phyloP scores from a whole-genome alignment of 1,284 basidiomycete genomes.

The Leucoagaricus sp. region DNA sequence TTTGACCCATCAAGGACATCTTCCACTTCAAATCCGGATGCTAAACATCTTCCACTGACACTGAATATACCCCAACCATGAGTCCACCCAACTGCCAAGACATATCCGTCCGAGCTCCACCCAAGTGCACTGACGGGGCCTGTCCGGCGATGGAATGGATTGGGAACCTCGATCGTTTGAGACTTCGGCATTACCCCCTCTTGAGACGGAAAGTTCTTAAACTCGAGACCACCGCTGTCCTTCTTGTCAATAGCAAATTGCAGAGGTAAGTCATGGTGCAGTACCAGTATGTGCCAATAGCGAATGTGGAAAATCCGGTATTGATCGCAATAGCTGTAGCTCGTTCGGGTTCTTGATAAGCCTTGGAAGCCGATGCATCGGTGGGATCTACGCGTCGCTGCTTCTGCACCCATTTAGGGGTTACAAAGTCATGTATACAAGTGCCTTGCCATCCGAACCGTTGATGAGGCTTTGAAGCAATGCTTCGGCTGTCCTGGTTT shows the following conservation, averaged over 20 bases:
- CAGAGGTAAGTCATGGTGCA: conserved; percentile 11
- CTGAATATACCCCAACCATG: conserved; percentile 92
- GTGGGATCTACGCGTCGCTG: conserved; percentile 54
- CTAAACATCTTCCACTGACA: conserved; percentile 85
- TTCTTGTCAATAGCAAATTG: neutral
- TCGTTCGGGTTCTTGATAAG: conserved; percentile 65
- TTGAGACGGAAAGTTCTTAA: conserved; percentile 65
- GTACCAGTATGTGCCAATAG: conserved; percentile 79
- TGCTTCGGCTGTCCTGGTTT: conserved; percentile 16
- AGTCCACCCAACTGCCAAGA: conserved; percentile 94
- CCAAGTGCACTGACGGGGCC: conserved; percentile 80
- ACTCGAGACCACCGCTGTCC: conserved; percentile 59
- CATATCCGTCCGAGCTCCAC: conserved; percentile 96
- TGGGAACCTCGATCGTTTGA: conserved; percentile 56
- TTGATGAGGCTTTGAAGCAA: conserved; percentile 14
- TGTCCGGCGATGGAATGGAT: conserved; percentile 55
- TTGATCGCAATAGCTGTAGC: conserved; percentile 76
- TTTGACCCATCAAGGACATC: conserved; percentile 60
- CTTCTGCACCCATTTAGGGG: conserved; percentile 77
- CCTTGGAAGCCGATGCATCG: conserved; percentile 27
- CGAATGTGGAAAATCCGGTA: conserved; percentile 81
- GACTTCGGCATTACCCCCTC: conserved; percentile 54
- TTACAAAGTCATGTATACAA: conserved; percentile 66
- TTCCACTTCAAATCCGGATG: conserved; percentile 72
- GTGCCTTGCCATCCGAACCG: conserved; percentile 61